Conservation (phyloP, 345 rosid genomes). For the Salix viminalis region DNA sequence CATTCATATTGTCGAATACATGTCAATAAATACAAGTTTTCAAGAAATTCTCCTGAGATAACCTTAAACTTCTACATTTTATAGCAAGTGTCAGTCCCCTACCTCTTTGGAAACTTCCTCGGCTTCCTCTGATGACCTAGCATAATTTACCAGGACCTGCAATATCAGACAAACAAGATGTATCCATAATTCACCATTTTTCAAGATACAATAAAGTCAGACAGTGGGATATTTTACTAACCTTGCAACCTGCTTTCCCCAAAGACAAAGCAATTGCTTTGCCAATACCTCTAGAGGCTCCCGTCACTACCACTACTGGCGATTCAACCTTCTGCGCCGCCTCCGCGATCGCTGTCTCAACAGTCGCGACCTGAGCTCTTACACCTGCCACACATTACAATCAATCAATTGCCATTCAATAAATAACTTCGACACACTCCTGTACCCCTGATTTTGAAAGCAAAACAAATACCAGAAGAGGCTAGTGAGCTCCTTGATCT, state of each 20-base stretch:
- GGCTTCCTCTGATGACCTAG: slow-evolving; percentile 92
- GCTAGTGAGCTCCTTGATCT: slow-evolving; percentile 40
- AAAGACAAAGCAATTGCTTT: slow-evolving; percentile 83
- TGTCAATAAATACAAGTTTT: neutral
- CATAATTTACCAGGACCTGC: slow-evolving; percentile 93
- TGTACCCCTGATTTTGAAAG: neutral
- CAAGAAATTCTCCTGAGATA: no score
- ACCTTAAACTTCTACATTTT: no score
- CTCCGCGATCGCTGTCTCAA: slow-evolving; percentile 42
- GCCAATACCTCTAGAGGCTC: slow-evolving; percentile 99
- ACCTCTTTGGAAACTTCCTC: slow-evolving; percentile 92
- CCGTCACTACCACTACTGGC: slow-evolving; percentile 82
- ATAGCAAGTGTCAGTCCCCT: neutral
- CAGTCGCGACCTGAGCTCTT: slow-evolving; percentile 68
- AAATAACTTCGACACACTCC: neutral
- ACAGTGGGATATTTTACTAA: neutral
- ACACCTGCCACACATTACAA: slow-evolving; percentile 33
- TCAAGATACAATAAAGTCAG: neutral
- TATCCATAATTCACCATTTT: neutral
- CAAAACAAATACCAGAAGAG: slow-evolving; percentile 45
- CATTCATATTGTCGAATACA: neutral
- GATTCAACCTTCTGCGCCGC: slow-evolving; percentile 55
- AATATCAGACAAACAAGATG: slow-evolving; percentile 7
- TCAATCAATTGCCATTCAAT: neutral
- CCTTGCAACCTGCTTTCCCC: slow-evolving; percentile 69